Conservation (phyloP, 2,329 filamentous ascomycete species). For the Gremmenia infestans region DNA sequence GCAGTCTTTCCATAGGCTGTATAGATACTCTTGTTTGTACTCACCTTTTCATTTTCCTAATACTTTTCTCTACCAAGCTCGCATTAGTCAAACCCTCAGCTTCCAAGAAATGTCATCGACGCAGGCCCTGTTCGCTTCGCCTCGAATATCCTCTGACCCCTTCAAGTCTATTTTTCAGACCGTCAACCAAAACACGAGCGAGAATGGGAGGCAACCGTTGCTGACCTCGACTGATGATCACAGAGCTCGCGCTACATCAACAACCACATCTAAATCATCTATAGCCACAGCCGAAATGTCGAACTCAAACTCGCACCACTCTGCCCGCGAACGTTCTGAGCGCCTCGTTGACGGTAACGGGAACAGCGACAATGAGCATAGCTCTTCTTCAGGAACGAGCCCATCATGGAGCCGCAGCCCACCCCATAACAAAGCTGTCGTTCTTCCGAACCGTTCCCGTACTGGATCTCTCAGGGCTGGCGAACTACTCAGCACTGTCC, state of each 20-base stretch:
- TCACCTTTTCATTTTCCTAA: background rate
- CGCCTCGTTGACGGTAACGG: background rate
- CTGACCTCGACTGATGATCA: conserved; percentile 18
- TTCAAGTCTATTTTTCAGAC: background rate
- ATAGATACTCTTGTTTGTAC: conserved; percentile 15
- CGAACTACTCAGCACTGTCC: conserved; percentile 17
- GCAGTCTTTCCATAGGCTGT: conserved; percentile 11
- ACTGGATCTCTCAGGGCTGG: background rate
- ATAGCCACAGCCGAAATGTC: background rate
- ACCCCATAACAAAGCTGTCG: background rate
- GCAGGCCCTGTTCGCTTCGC: background rate
- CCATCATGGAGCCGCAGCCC: background rate
- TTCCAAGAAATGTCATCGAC: background rate
- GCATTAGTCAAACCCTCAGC: background rate
- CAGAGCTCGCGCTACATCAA: conserved; percentile 4
- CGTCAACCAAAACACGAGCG: background rate
- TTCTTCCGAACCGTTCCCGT: background rate
- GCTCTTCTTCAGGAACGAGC: background rate
- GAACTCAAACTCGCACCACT: background rate
- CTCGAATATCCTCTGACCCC: background rate
- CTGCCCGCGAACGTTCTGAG: background rate
- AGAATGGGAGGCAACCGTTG: conserved; percentile 21
- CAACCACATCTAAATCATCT: background rate
- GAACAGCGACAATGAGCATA: background rate
- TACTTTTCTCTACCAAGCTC: background rate